A percentile compares a stretch with the other conserved stretches of the same genome.
Conservation (phyloP, 2,329 filamentous ascomycete species). For the Claviceps paspali region DNA sequence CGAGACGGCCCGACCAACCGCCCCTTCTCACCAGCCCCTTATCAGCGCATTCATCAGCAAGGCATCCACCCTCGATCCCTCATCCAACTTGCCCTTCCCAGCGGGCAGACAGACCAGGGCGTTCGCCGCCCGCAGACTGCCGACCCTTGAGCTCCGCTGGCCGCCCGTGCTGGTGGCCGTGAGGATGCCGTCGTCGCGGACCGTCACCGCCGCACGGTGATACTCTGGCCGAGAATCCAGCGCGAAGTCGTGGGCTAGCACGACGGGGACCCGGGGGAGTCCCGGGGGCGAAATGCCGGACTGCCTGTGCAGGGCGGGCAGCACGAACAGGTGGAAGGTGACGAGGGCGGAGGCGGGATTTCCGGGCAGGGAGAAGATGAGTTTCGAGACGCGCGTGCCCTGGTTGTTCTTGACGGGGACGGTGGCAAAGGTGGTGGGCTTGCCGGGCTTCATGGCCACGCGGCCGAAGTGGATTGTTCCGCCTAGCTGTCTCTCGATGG, state of each 20-base stretch:
- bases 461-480: slow-evolving; percentile 94
- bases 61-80: slow-evolving; percentile 60
- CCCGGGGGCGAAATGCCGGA: slow-evolving; percentile 54
- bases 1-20: too few species aligned
- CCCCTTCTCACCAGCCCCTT: slow-evolving; percentile 7
- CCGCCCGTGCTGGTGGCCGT: slow-evolving; percentile 71
- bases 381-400: slow-evolving; percentile 45
- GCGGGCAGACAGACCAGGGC: slow-evolving; percentile 63
- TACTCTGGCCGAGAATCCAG: slow-evolving; percentile 80
- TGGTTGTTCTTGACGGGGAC: slow-evolving; percentile 49
- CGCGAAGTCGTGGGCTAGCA: slow-evolving; percentile 54
- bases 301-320: slow-evolving; percentile 69
- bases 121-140: slow-evolving; percentile 80
- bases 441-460: slow-evolving; percentile 95
- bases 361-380: slow-evolving; percentile 80
- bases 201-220: slow-evolving; percentile 64
- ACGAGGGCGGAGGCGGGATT: slow-evolving; percentile 91
- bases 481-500: slow-evolving; percentile 75
- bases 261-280: slow-evolving; percentile 56
- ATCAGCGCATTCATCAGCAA: slow-evolving; percentile 54
- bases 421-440: slow-evolving; percentile 93
- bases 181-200: slow-evolving; percentile 50
- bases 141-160: slow-evolving; percentile 79
- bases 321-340: slow-evolving; percentile 84
- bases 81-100: slow-evolving; percentile 46